These are phyloP conservation scores for Solanum chilense DNA, from an alignment of 257 asterid species.

Conservation along the genomic window DNA sequence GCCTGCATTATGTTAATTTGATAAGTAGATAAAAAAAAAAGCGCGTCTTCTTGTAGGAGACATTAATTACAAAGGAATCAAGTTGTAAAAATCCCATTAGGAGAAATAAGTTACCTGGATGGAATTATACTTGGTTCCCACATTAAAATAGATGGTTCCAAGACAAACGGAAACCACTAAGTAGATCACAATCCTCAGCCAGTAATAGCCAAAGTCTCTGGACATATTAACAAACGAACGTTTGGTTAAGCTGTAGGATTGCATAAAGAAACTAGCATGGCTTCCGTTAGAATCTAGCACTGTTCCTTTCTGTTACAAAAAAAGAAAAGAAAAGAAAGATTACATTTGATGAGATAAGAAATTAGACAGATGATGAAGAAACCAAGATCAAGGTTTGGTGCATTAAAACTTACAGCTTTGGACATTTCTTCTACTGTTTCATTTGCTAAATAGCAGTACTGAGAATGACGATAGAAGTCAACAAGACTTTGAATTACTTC, in stretches of 20 bases:
- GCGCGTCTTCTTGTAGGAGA: not conserved
- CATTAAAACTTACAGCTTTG: constrained; percentile 48
- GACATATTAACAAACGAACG: constrained; percentile 95
- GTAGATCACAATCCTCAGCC: constrained; percentile 89
- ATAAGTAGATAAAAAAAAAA: not conserved
- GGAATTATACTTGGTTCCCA: constrained; percentile 83
- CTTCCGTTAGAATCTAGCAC: constrained; percentile 89
- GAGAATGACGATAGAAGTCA: constrained; percentile 55
- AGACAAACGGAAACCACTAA: constrained; percentile 87
- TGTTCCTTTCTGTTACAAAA: constrained; percentile 67
- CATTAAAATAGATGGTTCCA: constrained; percentile 80
- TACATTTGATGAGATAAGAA: not conserved
- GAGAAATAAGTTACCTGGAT: constrained; percentile 44
- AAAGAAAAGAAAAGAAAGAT: not conserved
- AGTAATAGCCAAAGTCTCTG: constrained; percentile 96
- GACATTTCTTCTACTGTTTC: constrained; percentile 85
- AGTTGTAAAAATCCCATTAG: not conserved
- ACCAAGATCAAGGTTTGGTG: not conserved
- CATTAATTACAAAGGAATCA: not conserved
- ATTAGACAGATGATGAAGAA: not conserved
- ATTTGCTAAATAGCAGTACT: constrained; percentile 37
- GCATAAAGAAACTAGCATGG: constrained; percentile 94
- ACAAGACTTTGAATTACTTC: constrained; percentile 65
- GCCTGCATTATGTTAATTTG: constrained; percentile 37
- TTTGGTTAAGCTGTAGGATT: constrained; percentile 66